These are phyloP conservation scores for Aegilops longissima DNA, from an alignment of 176 grass and related monocot species.

Conservation along the genomic window DNA sequence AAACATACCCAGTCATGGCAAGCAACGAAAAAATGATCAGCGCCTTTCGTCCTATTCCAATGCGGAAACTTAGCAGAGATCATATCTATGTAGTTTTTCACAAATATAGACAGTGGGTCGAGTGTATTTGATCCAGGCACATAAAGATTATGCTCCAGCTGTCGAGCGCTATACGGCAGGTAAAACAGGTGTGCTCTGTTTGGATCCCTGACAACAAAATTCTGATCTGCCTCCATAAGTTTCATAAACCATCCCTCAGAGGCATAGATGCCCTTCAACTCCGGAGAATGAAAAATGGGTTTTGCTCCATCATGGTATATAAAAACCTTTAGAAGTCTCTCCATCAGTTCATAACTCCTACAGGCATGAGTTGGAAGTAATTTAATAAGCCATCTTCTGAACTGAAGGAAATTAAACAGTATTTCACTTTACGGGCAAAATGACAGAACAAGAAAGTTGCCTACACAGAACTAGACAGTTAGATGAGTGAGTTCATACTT, in stretches of 20 bases:
- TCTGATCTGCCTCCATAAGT: conserved; percentile 71
- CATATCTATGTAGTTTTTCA: conserved; percentile 78
- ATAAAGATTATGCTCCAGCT: conserved; percentile 71
- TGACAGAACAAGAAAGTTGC: background rate
- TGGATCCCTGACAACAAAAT: conserved; percentile 66
- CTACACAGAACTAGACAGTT: no score
- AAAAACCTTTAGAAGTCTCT: conserved; percentile 74
- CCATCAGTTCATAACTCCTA: conserved; percentile 98
- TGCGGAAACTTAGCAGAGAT: conserved; percentile 73
- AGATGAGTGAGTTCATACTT: no score
- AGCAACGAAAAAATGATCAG: conserved; percentile 89
- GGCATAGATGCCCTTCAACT: conserved; percentile 82
- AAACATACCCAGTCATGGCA: conserved; percentile 96
- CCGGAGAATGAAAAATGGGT: conserved; percentile 82
- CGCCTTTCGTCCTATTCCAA: conserved; percentile 89
- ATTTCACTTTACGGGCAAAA: background rate
- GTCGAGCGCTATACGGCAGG: conserved; percentile 72
- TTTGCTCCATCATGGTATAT: conserved; percentile 79
- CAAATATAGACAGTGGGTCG: conserved; percentile 58
- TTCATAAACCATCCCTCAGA: conserved; percentile 99
- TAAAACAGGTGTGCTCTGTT: conserved; percentile 79
- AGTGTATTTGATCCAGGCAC: conserved; percentile 75
- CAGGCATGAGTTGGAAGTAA: conserved; percentile 12
- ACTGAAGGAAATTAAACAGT: conserved; percentile 10
- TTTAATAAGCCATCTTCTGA: background rate